phyloP scores from a whole-genome alignment of 2,329 filamentous ascomycete species.

The Didymella glomerata region DNA sequence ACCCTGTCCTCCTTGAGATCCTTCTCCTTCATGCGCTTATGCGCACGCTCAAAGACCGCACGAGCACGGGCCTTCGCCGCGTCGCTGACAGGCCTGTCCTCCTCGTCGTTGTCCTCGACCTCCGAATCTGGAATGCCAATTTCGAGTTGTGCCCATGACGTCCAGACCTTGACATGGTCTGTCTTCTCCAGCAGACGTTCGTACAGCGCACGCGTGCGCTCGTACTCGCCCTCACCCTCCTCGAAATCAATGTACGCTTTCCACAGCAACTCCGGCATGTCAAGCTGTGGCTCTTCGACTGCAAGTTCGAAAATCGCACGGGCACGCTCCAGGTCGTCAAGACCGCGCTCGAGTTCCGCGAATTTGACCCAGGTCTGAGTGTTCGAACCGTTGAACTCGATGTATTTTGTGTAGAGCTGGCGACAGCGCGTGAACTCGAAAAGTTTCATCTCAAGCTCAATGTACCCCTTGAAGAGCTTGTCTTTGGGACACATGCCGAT shows the following conservation, averaged over 20 bases:
- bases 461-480: constrained; percentile 91
- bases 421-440: constrained; percentile 94
- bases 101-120: constrained; percentile 53
- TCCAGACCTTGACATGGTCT: constrained; percentile 99
- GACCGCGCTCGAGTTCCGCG: constrained; percentile 87
- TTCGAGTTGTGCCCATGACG: constrained; percentile 97
- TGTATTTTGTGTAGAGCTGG: constrained; percentile 90
- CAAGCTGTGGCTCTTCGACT: constrained; percentile 79
- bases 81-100: constrained; percentile 73
- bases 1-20: constrained; percentile 95
- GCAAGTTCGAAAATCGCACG: constrained; percentile 93
- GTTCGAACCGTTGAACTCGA: constrained; percentile 90
- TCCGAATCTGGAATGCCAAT: constrained; percentile 85
- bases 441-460: constrained; percentile 89
- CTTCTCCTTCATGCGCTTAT: constrained; percentile 86
- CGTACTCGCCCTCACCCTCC: constrained; percentile 92
- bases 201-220: constrained; percentile 81
- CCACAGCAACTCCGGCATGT: constrained; percentile 98
- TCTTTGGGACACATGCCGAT: constrained; percentile 97
- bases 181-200: constrained; percentile 92
- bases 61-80: constrained; percentile 84
- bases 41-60: constrained; percentile 82
- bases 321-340: constrained; percentile 88
- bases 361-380: constrained; percentile 96
- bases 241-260: constrained; percentile 99